Conservation (phyloP, 106 monocot genomes). For the Dendrobium catenatum region DNA sequence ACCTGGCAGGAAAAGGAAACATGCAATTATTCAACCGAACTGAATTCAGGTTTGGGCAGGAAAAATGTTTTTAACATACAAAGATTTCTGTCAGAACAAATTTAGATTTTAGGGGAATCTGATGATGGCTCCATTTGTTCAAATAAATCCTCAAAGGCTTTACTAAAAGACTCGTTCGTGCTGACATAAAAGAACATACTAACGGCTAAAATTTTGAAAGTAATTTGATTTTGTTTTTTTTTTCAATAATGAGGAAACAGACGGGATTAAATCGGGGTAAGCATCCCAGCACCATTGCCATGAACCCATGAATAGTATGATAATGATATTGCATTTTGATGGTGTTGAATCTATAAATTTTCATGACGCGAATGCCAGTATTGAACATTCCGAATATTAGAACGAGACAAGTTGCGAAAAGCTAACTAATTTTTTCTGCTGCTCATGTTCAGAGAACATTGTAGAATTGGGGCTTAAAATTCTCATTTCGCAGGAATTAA, state of each 20-base stretch:
- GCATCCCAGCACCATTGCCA: no score
- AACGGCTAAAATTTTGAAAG: background rate
- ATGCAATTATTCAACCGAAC: background rate
- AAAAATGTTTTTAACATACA: background rate
- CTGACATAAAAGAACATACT: no score
- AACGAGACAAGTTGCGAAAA: no score
- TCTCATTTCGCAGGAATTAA: no score
- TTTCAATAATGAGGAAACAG: background rate
- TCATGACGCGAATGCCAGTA: background rate
- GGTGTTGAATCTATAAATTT: background rate
- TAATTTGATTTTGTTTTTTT: background rate
- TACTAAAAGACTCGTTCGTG: background rate
- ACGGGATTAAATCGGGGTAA: background rate
- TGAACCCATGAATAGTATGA: background rate
- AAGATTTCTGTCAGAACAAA: background rate
- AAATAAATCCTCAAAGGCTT: background rate
- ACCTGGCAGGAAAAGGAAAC: constrained; percentile 20
- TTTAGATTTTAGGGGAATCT: background rate
- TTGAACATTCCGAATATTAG: background rate
- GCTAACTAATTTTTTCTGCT: no score
- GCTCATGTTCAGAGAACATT: no score
- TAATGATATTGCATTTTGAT: background rate
- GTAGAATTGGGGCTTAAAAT: no score
- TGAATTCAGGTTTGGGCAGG: background rate
- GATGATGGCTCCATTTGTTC: background rate